These are phyloP conservation scores for Ceratobasidium sp. DNA, from an alignment of 1,284 basidiomycete species.

Conservation along the genomic window DNA sequence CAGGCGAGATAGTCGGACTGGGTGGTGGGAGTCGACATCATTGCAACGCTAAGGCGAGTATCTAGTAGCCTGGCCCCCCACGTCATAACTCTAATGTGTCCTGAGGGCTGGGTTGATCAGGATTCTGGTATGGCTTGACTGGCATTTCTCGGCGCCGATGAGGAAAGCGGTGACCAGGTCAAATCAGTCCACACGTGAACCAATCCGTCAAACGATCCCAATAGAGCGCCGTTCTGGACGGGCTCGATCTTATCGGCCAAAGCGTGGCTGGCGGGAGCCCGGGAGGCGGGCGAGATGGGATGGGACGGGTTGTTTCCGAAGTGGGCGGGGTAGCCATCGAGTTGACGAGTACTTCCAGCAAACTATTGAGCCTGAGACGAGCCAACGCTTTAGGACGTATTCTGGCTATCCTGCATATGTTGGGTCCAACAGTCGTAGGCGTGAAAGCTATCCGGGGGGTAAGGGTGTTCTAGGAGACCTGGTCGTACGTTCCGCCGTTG, in stretches of 20 bases:
- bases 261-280: constrained; percentile 29
- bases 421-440: constrained; percentile 20
- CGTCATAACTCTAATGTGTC: constrained; percentile 45
- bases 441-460: constrained; percentile 7
- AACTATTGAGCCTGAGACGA: constrained; percentile 50
- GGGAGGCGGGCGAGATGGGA: constrained; percentile 37
- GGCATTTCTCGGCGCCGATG: constrained; percentile 3
- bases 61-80: constrained; percentile 10
- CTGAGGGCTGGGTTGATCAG: constrained; percentile 50
- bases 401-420: constrained; percentile 18
- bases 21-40: neutral
- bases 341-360: constrained; percentile 48
- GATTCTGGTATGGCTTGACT: constrained; percentile 45
- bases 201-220: constrained; percentile 38
- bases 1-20: constrained; percentile 11
- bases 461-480: constrained; percentile 21
- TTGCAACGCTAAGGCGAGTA: constrained; percentile 18
- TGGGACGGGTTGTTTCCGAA: constrained; percentile 18
- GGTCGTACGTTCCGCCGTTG: constrained; percentile 39
- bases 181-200: constrained; percentile 14
- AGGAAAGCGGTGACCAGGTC: constrained; percentile 27
- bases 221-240: neutral
- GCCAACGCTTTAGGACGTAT: constrained; percentile 38
- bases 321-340: constrained; percentile 29
- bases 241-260: constrained; percentile 11